Evolutionary conservation across 2,329 filamentous ascomycete genomes (phyloP), one percentile per base, ranked within the genome.

Genomic region (Emericellopsis cladophorae): DNA sequence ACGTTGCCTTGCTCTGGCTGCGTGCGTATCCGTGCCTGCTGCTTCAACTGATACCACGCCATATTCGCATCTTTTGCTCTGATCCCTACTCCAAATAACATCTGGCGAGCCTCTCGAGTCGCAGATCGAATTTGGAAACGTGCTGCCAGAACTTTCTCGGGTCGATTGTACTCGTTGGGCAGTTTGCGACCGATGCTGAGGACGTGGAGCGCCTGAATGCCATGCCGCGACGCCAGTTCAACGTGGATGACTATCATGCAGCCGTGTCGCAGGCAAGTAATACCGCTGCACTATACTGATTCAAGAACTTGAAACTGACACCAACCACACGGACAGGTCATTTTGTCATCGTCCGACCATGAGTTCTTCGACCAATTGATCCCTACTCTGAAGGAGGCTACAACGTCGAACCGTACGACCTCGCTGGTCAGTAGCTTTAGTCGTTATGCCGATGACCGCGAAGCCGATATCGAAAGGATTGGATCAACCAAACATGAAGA

Each of bases 361-460:
- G 92, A 98, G 53, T 96, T 95, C 55, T 79, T 98, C 47, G 92
- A 96, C 58, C 90, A 95, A 56, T 68, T 98, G 39, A 95, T 96
- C 37, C 90, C 89, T 9, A 84, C 93, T 2, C 80, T 98, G 47
- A 92, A 88, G 66, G 90, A 95, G 72, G 88, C 86, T 49, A 79
- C 85, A 46, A 71, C 78, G 51, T 79, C 84, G 42, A 81, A 84
- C 55, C 74, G 84, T 53, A 81, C 81, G 7, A 71, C 70, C 32
- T 76, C 80, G 44, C 72, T 98, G 33, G 76, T 88, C 38, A 81
- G 89, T 51, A 84, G 84, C 45, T 70, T 65, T 21, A 54, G 46
- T 11, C 79, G 81, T 49, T 93, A 95, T 59, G 85, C 89, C 29
- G 80, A 82, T 49, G 85, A 92, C 37, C 81, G 89, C 45, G 92